Percentiles rank a stretch among this genome's conserved stretches.
Conservation (phyloP, 176 grass and related monocot genomes). For the Guadua angustifolia region DNA sequence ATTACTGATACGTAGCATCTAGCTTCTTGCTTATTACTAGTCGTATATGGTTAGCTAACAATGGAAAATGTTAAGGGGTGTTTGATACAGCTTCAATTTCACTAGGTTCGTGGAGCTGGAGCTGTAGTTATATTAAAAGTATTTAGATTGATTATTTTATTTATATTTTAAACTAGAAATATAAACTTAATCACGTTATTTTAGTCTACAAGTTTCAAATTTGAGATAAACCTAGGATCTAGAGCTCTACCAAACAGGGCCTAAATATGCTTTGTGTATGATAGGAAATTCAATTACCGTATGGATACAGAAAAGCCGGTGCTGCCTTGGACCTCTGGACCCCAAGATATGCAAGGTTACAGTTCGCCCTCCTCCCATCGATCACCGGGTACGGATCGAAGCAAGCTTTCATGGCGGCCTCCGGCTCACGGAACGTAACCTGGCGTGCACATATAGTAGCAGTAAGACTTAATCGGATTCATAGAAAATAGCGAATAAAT, state of each 20-base stretch:
- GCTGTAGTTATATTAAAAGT: too few relatives aligned
- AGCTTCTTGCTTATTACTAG: constrained; percentile 3
- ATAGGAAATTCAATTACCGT: constrained; percentile 24
- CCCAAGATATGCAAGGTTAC: constrained; percentile 57
- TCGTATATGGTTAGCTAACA: background rate
- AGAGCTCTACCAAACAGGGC: too few relatives aligned
- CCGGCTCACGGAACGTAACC: constrained; percentile 61
- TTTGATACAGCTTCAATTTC: too few relatives aligned
- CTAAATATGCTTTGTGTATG: background rate
- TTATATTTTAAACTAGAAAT: too few relatives aligned
- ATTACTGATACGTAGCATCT: background rate
- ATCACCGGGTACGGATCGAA: constrained; percentile 55
- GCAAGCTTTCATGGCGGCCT: constrained; percentile 58
- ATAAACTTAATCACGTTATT: too few relatives aligned
- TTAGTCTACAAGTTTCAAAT: too few relatives aligned
- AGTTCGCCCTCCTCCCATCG: constrained; percentile 62
- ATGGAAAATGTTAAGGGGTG: background rate
- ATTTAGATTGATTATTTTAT: too few relatives aligned
- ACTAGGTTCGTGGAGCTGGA: too few relatives aligned
- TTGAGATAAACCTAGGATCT: too few relatives aligned
- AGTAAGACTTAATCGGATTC: background rate
- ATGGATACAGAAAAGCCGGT: constrained; percentile 40
- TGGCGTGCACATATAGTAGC: background rate
- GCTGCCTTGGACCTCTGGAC: constrained; percentile 50
- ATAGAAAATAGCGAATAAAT: background rate